Conservation (phyloP, 2,329 filamentous ascomycete species). For the Paecilomyces sp. region DNA sequence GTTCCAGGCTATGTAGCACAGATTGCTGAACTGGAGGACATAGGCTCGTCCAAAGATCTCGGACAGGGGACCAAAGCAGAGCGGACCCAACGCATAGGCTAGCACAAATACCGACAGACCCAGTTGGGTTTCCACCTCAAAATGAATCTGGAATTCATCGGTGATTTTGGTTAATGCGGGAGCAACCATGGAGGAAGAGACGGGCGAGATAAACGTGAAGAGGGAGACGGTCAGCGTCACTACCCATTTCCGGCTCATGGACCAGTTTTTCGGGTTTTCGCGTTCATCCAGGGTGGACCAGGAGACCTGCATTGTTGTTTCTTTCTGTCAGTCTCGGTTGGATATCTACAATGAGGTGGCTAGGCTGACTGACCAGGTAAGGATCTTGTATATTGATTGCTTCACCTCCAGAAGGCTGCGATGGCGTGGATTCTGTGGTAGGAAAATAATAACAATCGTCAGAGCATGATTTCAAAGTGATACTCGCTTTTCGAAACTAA, state of each 20-base stretch:
- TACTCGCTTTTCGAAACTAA: no score
- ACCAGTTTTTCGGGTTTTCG: constrained; percentile 41
- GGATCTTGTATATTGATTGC: no score
- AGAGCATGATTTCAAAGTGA: no score
- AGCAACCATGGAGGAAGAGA: constrained; percentile 49
- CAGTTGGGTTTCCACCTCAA: background rate
- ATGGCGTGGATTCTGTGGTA: no score
- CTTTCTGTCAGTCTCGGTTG: no score
- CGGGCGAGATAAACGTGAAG: constrained; percentile 51
- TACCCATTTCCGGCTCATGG: constrained; percentile 44
- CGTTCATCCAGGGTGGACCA: constrained; percentile 43
- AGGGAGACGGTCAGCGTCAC: constrained; percentile 43
- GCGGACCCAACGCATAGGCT: constrained; percentile 39
- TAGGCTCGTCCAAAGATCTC: constrained; percentile 46
- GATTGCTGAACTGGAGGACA: constrained; percentile 42
- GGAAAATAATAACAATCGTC: no score
- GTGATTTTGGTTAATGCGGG: constrained; percentile 42
- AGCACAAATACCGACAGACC: constrained; percentile 42
- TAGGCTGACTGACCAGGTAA: no score
- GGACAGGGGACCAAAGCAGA: constrained; percentile 39
- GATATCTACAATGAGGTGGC: no score
- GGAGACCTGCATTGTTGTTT: constrained; percentile 11
- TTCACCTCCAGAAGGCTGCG: no score
- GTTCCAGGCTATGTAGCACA: constrained; percentile 47
- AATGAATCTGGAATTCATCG: constrained; percentile 40